Base-by-base conservation (phyloP, 1,284 basidiomycete species). In the Cystobasidium pallidum region DNA sequence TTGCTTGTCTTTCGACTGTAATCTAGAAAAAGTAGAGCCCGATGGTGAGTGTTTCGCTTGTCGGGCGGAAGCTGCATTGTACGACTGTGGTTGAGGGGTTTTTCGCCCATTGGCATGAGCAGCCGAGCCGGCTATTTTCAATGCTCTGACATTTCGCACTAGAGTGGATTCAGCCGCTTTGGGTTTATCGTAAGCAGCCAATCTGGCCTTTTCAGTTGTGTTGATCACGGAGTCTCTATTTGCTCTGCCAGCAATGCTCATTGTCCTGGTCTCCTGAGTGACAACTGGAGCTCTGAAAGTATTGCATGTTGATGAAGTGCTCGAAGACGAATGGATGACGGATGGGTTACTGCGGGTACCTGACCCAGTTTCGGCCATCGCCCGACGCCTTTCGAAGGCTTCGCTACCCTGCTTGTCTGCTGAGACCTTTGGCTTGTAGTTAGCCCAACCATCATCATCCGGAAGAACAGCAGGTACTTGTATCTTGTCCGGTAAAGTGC, bases 171-270 rank as follows among this genome's bases (percentile, higher is more conserved):
- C 3, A n/a, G 30, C 30, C 19, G 34, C n/a, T 34, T 24, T 1
- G 15, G 26, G 6, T 15, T 51, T 24, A 6, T 51, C 26, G 24
- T 51, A 51, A 6, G 49, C n/a, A 10, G 49, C 21, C 24, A 21
- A 28, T n/a, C 19, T 57, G 19, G 32, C 54, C 19, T 57, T 21
- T 36, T 57, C 36, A n/a, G 54, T 32, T 32, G 28, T 32, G 34
- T 17, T 1, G 19, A 21, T 11, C 7, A 13, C 3, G 10, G 28
- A 4, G 19, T 57, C 28, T 15, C 54, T 30, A 2, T 28, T 19
- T 57, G 54, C 54, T 19, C 54, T 32, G 7, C 54, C 54, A 36
- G 32, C 32, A 57, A 57, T 57, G 19, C 30, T 57, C 32, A 57
- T 17, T 3, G 28, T 57, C 32, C n/a, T 45, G 43, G 11, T 57